phyloP scores from a whole-genome alignment of 345 rosid genomes.

The Citrus sinensis region DVS_A1.0 CM039167.1:27560501-27561000 shows the following conservation, averaged over 20 bases:
- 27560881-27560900: background rate
- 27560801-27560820: background rate
- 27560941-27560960: background rate
- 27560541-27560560: background rate
- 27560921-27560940: background rate
- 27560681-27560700: slow-evolving; percentile 20
- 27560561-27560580: slow-evolving; percentile 19
- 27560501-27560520: background rate
- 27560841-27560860: background rate
- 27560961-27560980: background rate
- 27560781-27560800: background rate
- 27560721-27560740: slow-evolving; percentile 29
- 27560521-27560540: background rate
- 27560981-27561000: too few species aligned
- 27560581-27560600: slow-evolving; percentile 17
- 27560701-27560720: slow-evolving; percentile 18
- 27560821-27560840: background rate
- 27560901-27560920: background rate
- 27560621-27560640: background rate
- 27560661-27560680: slow-evolving; percentile 38
- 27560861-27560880: background rate
- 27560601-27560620: background rate
- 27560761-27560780: background rate
- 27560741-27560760: background rate
- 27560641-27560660: slow-evolving; percentile 29